phyloP scores from a whole-genome alignment of 164 flowering plant genomes.

The Annona squamosa region DNA sequence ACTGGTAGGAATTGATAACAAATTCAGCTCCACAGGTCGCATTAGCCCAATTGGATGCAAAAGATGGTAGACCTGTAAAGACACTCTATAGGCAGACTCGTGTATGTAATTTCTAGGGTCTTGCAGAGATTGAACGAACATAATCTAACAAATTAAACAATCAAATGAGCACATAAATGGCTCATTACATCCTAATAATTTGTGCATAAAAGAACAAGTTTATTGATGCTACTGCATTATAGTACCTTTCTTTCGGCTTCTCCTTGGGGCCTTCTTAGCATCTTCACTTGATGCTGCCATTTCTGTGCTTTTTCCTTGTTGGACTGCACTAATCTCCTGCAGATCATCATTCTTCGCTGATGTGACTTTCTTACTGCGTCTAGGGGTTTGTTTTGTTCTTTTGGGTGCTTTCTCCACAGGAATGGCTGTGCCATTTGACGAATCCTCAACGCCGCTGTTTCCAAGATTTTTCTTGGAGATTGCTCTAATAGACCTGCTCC shows the following conservation, averaged over 20 bases:
- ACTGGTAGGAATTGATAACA: background rate
- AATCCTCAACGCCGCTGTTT: constrained; percentile 19
- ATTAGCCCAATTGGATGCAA: background rate
- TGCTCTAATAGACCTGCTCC: constrained; percentile 30
- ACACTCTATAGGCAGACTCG: background rate
- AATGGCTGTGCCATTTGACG: constrained; percentile 20
- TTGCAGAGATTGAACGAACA: background rate
- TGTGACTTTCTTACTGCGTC: constrained; percentile 35
- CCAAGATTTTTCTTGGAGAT: constrained; percentile 24
- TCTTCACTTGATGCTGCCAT: constrained; percentile 14
- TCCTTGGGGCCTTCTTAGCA: constrained; percentile 23
- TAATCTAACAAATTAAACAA: background rate
- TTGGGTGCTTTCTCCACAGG: constrained; percentile 28
- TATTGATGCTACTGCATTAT: background rate
- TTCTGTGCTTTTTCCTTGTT: background rate
- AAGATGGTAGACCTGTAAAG: background rate
- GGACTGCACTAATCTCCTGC: constrained; percentile 1
- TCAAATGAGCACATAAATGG: background rate
- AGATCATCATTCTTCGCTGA: constrained; percentile 20
- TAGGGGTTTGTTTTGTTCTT: constrained; percentile 29
- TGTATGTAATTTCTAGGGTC: background rate
- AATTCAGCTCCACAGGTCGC: background rate
- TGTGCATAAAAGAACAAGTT: background rate
- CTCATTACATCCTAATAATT: background rate
- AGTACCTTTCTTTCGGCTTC: constrained; percentile 46